These are phyloP conservation scores for Blastobotrys illinoisensis DNA, from an alignment of 1,139 yeast genomes.

Conservation along the genomic window DNA sequence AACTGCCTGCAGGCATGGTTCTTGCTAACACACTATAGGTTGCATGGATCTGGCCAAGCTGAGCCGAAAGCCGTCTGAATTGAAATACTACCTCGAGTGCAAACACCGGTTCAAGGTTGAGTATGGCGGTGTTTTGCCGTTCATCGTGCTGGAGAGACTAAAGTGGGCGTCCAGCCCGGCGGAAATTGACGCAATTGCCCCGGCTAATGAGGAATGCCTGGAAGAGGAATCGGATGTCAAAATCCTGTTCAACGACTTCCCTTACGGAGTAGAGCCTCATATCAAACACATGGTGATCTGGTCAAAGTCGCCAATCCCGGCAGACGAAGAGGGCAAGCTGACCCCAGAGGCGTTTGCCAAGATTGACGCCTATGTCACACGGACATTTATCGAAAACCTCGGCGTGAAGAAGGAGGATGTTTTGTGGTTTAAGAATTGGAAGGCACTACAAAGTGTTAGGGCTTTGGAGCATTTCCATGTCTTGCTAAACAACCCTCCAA, in stretches of 20 bases:
- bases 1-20: background rate
- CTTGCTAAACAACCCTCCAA: slow-evolving; percentile 26
- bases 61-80: slow-evolving; percentile 32
- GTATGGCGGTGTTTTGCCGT: slow-evolving; percentile 33
- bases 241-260: slow-evolving; percentile 37
- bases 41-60: slow-evolving; percentile 26
- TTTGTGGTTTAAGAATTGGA: slow-evolving; percentile 39
- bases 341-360: slow-evolving; percentile 22
- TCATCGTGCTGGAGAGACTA: slow-evolving; percentile 28
- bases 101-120: slow-evolving; percentile 23
- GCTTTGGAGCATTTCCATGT: slow-evolving; percentile 40
- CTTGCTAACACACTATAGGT: slow-evolving; percentile 13
- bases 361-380: slow-evolving; percentile 29
- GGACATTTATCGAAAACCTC: slow-evolving; percentile 25
- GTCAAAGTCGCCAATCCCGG: slow-evolving; percentile 34
- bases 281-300: slow-evolving; percentile 39
- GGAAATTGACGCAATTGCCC: slow-evolving; percentile 14
- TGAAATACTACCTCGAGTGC: slow-evolving; percentile 30
- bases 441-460: slow-evolving; percentile 36
- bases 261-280: slow-evolving; percentile 36
- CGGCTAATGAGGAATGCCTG: slow-evolving; percentile 21
- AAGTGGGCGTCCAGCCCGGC: slow-evolving; percentile 24
- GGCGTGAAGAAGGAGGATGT: slow-evolving; percentile 24
- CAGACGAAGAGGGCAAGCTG: slow-evolving; percentile 25
- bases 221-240: slow-evolving; percentile 29